Evolutionary conservation across 371 early-diverging fungal genomes (phyloP).

Genomic region (Actinomortierella ambigua): DNA sequence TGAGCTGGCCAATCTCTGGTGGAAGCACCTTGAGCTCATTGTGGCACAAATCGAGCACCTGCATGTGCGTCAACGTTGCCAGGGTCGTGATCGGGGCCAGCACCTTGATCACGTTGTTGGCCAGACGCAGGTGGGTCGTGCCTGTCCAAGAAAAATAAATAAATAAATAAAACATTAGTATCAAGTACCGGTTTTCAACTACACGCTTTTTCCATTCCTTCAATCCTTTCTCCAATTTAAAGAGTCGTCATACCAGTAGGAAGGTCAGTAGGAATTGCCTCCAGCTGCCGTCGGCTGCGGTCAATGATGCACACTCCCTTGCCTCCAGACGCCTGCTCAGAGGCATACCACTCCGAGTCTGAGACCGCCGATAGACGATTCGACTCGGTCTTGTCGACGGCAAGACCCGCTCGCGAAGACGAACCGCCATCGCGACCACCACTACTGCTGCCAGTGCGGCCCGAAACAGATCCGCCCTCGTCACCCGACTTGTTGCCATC

Average conservation of each 20-base stretch:
- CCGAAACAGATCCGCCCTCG: too few relatives aligned
- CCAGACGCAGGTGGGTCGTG: constrained; percentile 32
- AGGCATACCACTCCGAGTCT: constrained; percentile 29
- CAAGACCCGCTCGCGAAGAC: too few relatives aligned
- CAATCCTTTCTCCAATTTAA: background rate
- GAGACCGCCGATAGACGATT: constrained; percentile 29
- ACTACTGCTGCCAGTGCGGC: too few relatives aligned
- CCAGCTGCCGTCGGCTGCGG: constrained; percentile 24
- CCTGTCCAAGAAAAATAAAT: constrained; percentile 2
- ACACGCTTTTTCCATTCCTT: background rate
- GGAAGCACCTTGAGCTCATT: constrained; percentile 79
- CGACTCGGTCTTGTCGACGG: background rate
- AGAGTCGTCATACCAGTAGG: constrained; percentile 20
- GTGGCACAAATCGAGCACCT: constrained; percentile 70
- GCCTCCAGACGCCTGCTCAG: too few relatives aligned
- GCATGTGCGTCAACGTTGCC: constrained; percentile 47
- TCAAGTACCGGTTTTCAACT: too few relatives aligned
- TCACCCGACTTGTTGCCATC: too few relatives aligned
- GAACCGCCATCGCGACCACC: too few relatives aligned
- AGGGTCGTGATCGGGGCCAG: constrained; percentile 60
- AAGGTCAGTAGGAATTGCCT: constrained; percentile 23
- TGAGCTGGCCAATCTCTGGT: constrained; percentile 75
- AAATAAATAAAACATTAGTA: too few relatives aligned
- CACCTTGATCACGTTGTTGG: constrained; percentile 63
- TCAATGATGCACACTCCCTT: constrained; percentile 32